A percentile compares a stretch with the other conserved stretches of the same genome.
These are phyloP conservation scores for Clathrus columnatus DNA, from an alignment of 768 basidiomycete genomes.

Conservation along the genomic window DNA sequence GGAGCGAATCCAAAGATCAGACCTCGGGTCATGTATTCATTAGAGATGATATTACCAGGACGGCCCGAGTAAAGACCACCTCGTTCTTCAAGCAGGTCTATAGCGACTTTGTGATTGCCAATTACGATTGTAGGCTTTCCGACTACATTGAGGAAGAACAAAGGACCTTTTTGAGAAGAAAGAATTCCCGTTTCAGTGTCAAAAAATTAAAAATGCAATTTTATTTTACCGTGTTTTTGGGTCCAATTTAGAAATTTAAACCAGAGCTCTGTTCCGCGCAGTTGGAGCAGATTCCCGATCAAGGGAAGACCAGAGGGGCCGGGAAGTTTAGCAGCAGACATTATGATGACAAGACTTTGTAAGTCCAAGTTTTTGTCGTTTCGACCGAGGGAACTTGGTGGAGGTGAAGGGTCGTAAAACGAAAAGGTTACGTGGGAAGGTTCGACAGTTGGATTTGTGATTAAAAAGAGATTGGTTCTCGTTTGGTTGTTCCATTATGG, in stretches of 20 bases:
- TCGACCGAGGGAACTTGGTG: no score
- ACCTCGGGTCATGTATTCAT: slow-evolving; percentile 25
- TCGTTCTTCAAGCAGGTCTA: slow-evolving; percentile 18
- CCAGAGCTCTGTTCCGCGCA: neutral
- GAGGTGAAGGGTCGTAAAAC: no score
- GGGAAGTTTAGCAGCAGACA: no score
- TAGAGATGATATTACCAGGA: slow-evolving; percentile 22
- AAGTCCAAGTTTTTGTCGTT: no score
- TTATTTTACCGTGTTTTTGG: neutral
- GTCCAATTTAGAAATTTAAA: neutral
- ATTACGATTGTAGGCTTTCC: slow-evolving; percentile 18
- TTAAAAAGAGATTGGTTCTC: no score
- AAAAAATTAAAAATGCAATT: no score
- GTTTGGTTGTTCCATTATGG: no score
- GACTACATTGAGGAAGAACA: slow-evolving; percentile 14
- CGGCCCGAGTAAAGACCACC: slow-evolving; percentile 23
- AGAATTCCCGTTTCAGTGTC: no score
- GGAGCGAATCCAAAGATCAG: slow-evolving; percentile 19
- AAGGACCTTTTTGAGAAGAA: no score
- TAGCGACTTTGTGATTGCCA: slow-evolving; percentile 17
- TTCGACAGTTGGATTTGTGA: no score
- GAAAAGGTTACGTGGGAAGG: no score
- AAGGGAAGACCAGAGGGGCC: neutral
- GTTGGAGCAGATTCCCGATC: slow-evolving; percentile 1
- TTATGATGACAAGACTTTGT: no score